Evolutionary conservation across 164 flowering plant genomes (phyloP), one percentile per base, ranked within the genome.

Genomic region (Liriodendron chinense): DNA sequence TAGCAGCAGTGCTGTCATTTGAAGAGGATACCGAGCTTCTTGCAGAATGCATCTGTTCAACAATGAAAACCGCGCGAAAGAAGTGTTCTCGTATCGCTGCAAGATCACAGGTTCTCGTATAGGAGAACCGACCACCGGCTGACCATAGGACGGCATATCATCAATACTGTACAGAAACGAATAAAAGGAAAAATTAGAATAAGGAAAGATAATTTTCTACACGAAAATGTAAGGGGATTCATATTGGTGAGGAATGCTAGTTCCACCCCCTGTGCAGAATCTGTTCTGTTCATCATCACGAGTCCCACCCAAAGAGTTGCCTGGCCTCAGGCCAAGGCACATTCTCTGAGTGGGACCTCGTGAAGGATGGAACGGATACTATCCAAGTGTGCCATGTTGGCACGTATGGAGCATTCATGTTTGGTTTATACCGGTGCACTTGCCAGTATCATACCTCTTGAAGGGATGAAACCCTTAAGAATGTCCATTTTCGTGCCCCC

Each of bases 61-160:
- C 69, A 20, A 57, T 49, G 34, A 69, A 68, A 75, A 69, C 34
- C 4, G 23, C 77, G 12, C 72, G 77, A 16, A 68, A 47, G 83
- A 69, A 61, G 68, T 75, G 73, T 62, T 75, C 77, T 25, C 59
- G 77, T 20, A 20, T 14, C 12, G 77, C 77, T 28, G 73, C 77
- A 5, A 68, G 25, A 69, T 34, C 72, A 18, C 91, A 92, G 80
- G 87, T 87, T 74, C 89, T 87, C n/a, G 82, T 86, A 10, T 85
- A 78, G 68, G 3, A 50, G 24, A 3, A 1, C 4, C 16, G 59
- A 12, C 18, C 0, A 18, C 78, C 7, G 10, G 18, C 59, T 53
- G 59, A 53, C 18, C 59, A 53, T 8, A 53, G 59, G 3, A 34
- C 6, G 43, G 43, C 12, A 12, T 53, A 53, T 12, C 16, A 53